Evolutionary conservation across 2,329 filamentous ascomycete genomes (phyloP).

Genomic region (Fusarium hainanense): DNA sequence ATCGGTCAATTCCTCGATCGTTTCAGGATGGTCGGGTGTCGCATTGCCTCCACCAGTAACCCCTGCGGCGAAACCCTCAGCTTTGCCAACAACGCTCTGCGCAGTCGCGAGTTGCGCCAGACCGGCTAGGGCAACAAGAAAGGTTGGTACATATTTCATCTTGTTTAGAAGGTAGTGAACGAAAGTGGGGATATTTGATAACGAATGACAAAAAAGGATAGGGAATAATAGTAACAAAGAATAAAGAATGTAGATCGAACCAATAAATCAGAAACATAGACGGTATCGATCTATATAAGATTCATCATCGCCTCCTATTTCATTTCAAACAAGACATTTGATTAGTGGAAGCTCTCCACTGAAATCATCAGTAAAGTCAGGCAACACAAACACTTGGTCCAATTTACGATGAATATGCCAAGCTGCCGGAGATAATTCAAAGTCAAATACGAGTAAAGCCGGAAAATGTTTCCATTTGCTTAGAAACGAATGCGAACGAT

Average conservation of each 20-base stretch:
- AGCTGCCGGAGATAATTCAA: not conserved
- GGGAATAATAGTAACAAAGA: not conserved
- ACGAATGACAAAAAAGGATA: not conserved
- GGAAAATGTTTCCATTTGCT: not conserved
- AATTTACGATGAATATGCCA: not conserved
- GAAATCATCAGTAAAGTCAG: not conserved
- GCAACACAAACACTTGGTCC: not conserved
- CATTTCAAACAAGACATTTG: not conserved
- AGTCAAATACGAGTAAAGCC: not conserved
- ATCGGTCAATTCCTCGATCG: conserved; percentile 57
- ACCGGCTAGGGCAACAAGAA: not conserved
- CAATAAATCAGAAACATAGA: not conserved
- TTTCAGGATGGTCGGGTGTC: conserved; percentile 62
- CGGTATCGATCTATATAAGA: not conserved
- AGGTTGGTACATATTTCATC: not conserved
- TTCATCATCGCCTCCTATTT: not conserved
- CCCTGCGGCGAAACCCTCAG: not conserved
- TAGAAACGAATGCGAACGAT: not conserved
- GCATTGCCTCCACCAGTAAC: conserved; percentile 48
- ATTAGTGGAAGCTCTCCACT: not conserved
- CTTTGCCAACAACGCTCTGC: not conserved
- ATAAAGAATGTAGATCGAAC: not conserved
- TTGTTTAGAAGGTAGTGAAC: not conserved
- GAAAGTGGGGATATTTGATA: not conserved
- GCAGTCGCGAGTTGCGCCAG: not conserved